phyloP scores from a whole-genome alignment of 2,329 filamentous ascomycete genomes.

The Polytolypa hystricis region DNA sequence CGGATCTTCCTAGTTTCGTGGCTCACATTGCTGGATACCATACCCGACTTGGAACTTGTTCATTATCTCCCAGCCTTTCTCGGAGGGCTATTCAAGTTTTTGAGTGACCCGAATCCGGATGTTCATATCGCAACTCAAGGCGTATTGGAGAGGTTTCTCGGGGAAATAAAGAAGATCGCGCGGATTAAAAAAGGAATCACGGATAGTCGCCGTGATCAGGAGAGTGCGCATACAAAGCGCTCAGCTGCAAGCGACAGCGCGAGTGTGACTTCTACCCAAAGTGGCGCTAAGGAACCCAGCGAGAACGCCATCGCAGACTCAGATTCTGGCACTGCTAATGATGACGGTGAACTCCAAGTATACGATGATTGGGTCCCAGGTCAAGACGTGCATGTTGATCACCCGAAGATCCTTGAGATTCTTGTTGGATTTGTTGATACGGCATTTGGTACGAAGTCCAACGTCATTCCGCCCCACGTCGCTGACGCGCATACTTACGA shows the following conservation, averaged over 20 bases:
- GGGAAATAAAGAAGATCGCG: slow-evolving; percentile 89
- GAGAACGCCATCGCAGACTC: slow-evolving; percentile 47
- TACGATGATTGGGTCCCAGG: slow-evolving; percentile 96
- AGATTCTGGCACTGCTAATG: slow-evolving; percentile 40
- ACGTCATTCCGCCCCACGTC: slow-evolving; percentile 4
- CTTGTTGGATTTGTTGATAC: slow-evolving; percentile 80
- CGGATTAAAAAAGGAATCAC: slow-evolving; percentile 84
- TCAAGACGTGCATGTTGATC: slow-evolving; percentile 91
- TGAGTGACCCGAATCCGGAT: slow-evolving; percentile 82
- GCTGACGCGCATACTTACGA: slow-evolving; percentile 10
- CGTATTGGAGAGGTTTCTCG: slow-evolving; percentile 78
- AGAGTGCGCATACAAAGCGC: slow-evolving; percentile 56
- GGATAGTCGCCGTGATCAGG: slow-evolving; percentile 63
- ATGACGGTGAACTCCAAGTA: slow-evolving; percentile 47
- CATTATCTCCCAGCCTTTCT: slow-evolving; percentile 87
- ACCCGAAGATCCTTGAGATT: slow-evolving; percentile 83
- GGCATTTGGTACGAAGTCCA: slow-evolving; percentile 50
- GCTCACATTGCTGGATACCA: slow-evolving; percentile 90
- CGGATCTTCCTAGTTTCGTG: slow-evolving; percentile 91
- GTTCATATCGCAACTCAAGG: slow-evolving; percentile 90
- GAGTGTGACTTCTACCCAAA: slow-evolving; percentile 44
- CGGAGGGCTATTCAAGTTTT: slow-evolving; percentile 76
- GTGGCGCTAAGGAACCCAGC: slow-evolving; percentile 29
- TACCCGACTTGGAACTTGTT: slow-evolving; percentile 90
- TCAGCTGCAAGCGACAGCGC: slow-evolving; percentile 59